These are phyloP conservation scores for Sicyos baderoa DNA, from an alignment of 306 rosid genomes.

Conservation along the genomic window DNA sequence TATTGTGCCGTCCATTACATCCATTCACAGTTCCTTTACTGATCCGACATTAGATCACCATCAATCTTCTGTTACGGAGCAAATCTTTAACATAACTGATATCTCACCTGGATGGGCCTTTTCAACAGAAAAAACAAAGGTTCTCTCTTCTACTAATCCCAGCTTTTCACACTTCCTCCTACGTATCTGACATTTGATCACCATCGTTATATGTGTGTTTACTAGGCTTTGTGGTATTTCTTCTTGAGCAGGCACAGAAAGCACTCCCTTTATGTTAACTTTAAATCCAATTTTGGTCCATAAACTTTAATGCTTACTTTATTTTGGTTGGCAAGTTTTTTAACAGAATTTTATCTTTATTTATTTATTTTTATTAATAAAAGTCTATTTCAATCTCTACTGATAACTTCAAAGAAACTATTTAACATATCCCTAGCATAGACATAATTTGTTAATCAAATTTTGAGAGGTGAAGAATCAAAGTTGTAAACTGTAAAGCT, in stretches of 20 bases:
- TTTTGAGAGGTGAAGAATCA: not conserved
- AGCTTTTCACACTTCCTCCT: not conserved
- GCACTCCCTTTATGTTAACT: not conserved
- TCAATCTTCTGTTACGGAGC: slow-evolving; percentile 53
- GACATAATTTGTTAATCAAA: not conserved
- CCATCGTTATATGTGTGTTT: not conserved
- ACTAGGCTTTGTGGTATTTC: not conserved
- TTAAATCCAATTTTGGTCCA: not conserved
- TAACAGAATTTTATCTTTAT: not conserved
- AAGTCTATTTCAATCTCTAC: not conserved
- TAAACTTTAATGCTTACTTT: not conserved
- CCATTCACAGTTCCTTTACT: slow-evolving; percentile 33
- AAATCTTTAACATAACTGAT: slow-evolving; percentile 63
- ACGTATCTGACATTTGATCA: not conserved
- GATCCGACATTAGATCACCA: slow-evolving; percentile 36
- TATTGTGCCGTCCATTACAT: slow-evolving; percentile 44
- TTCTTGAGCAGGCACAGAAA: not conserved
- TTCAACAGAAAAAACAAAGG: slow-evolving; percentile 87
- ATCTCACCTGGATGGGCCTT: slow-evolving; percentile 71
- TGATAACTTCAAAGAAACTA: not conserved
- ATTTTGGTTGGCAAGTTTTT: not conserved
- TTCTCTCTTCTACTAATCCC: slow-evolving; percentile 22
- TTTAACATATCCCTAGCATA: not conserved
- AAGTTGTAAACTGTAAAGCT: not conserved
- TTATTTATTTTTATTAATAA: not conserved